A percentile compares a stretch with the other conserved stretches of the same genome.
These are phyloP conservation scores for Pyrenophora tritici-repentis DNA, from an alignment of 2,329 filamentous ascomycete genomes.

Conservation along the genomic window DNA sequence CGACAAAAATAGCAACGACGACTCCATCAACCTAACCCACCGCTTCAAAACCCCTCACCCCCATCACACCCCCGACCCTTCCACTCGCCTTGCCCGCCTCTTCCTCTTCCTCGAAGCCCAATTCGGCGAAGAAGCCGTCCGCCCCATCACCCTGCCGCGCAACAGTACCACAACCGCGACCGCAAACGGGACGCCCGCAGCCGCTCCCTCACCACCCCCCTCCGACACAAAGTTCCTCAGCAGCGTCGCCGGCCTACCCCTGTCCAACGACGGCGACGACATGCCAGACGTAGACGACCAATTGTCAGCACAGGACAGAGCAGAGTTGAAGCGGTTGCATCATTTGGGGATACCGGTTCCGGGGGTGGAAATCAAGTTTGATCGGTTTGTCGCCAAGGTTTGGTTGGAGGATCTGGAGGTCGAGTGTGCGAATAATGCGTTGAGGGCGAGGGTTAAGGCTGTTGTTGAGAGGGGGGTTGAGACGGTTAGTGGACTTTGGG, in stretches of 20 bases:
- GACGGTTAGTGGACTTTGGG: conserved; percentile 62
- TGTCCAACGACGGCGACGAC: not conserved
- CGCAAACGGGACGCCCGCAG: conserved; percentile 7
- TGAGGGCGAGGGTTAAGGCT: conserved; percentile 82
- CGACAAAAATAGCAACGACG: conserved; percentile 13
- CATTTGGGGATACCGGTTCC: conserved; percentile 88
- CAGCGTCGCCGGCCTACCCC: conserved; percentile 10
- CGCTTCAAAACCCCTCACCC: conserved; percentile 62
- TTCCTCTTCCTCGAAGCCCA: conserved; percentile 97
- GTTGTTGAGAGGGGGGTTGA: conserved; percentile 91
- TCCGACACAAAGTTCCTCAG: conserved; percentile 7
- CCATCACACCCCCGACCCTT: conserved; percentile 71
- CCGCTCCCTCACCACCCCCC: not conserved
- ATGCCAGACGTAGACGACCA: conserved; percentile 3
- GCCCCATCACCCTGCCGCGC: conserved; percentile 72
- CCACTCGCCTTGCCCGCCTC: conserved; percentile 80
- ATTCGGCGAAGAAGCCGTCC: conserved; percentile 82
- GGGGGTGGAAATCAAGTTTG: conserved; percentile 82
- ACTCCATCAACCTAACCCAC: conserved; percentile 19
- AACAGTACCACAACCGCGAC: conserved; percentile 48
- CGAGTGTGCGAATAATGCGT: conserved; percentile 77
- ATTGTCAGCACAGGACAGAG: conserved; percentile 29
- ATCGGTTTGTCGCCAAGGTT: conserved; percentile 83
- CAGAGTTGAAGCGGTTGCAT: conserved; percentile 78
- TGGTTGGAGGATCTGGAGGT: conserved; percentile 94